Conservation (phyloP, 1,284 basidiomycete species). For the Cutaneotrichosporon cyanovorans region DNA sequence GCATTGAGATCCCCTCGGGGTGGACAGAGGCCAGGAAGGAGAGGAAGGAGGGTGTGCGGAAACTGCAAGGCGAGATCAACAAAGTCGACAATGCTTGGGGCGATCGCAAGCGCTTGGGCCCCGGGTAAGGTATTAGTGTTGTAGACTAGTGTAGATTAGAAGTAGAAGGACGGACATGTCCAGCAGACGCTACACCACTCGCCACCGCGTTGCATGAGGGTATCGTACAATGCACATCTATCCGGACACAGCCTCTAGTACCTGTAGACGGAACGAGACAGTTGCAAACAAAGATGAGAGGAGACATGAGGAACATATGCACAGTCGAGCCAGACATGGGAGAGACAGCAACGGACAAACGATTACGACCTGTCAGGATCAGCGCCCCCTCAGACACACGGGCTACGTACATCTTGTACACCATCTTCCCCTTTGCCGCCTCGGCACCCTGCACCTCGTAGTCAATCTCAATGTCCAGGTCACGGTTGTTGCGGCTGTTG, state of each 20-base stretch:
- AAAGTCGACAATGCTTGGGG: constrained; percentile 47
- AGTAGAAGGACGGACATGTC: not conserved
- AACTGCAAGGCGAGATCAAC: constrained; percentile 46
- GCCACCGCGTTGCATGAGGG: constrained; percentile 8
- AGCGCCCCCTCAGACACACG: constrained; percentile 15
- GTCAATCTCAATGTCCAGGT: constrained; percentile 77
- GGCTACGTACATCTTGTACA: constrained; percentile 49
- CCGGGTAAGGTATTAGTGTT: not conserved
- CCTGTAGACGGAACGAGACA: constrained; percentile 13
- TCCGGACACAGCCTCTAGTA: constrained; percentile 18
- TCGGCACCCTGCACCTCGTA: constrained; percentile 55
- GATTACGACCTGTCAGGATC: constrained; percentile 39
- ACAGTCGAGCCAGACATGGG: not conserved
- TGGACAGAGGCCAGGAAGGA: constrained; percentile 47
- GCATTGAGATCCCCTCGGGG: constrained; percentile 44
- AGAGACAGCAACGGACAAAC: not conserved
- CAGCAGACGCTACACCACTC: not conserved
- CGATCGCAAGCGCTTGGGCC: constrained; percentile 39
- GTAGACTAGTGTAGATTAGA: constrained; percentile 8
- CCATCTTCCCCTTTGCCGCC: constrained; percentile 38
- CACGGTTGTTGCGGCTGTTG: constrained; percentile 82
- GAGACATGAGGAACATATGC: not conserved
- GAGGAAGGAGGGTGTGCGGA: constrained; percentile 47
- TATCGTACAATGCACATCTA: constrained; percentile 24
- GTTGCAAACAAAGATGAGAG: not conserved